Evolutionary conservation across 331 rosid genomes (phyloP).

Genomic region (Acacia pycnantha): DNA sequence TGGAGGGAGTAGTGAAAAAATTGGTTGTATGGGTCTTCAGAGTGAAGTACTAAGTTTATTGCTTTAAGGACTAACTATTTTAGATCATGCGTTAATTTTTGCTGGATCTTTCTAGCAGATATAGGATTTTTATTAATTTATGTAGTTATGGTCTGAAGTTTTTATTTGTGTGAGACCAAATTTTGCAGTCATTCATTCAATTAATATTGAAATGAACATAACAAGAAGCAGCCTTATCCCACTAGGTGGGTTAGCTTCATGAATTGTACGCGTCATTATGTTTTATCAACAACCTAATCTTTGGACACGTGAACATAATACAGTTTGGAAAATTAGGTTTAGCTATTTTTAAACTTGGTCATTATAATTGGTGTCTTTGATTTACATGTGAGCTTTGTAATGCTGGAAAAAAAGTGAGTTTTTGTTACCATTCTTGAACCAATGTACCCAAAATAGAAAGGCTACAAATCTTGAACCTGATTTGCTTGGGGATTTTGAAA

Average conservation of each 20-base stretch:
- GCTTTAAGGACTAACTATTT: background rate
- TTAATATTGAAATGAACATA: background rate
- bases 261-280: background rate
- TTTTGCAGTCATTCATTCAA: background rate
- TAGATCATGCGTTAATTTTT: background rate
- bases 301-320: background rate
- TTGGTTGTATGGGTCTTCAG: background rate
- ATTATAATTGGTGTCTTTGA: background rate
- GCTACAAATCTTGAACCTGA: slow-evolving; percentile 1
- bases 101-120: background rate
- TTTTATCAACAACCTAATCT: background rate
- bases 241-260: background rate
- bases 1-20: background rate
- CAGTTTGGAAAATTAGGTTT: slow-evolving; percentile 17
- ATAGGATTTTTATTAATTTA: slow-evolving; percentile 5
- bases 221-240: background rate
- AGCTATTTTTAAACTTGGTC: slow-evolving; percentile 13
- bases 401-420: background rate
- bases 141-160: slow-evolving; percentile 8
- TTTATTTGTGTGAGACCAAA: slow-evolving; percentile 8
- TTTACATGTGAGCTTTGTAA: slow-evolving; percentile 6
- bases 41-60: slow-evolving; percentile 10
- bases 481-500: slow-evolving; percentile 13
- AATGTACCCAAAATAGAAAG: background rate
- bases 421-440: slow-evolving; percentile 15